Percentiles rank a stretch among this genome's conserved stretches.
These are phyloP conservation scores for Aspergillus proliferans DNA, from an alignment of 2,329 filamentous ascomycete species.

Conservation along the genomic window DNA sequence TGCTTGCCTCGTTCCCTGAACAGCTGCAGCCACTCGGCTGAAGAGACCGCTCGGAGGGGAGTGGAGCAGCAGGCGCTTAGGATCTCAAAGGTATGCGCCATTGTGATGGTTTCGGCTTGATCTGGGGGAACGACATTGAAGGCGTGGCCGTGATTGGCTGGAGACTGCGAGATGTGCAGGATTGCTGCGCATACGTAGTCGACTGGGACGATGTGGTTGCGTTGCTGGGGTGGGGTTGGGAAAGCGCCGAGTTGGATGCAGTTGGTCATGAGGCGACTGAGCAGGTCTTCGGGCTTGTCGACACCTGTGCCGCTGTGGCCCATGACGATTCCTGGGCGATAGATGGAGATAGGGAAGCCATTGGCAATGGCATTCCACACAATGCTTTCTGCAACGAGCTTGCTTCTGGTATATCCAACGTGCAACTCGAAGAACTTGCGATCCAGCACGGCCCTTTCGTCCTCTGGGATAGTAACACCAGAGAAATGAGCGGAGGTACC, in stretches of 20 bases:
- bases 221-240: conserved; percentile 6
- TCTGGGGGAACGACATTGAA: conserved; percentile 10
- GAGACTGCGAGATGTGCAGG: conserved; percentile 6
- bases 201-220: conserved; percentile 10
- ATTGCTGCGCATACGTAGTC: conserved; percentile 12
- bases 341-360: conserved; percentile 14
- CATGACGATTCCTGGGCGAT: conserved; percentile 13
- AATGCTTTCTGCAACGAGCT: conserved; percentile 16
- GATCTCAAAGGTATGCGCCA: neutral
- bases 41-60: conserved; percentile 1
- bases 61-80: neutral
- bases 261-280: conserved; percentile 11
- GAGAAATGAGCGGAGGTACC: neutral
- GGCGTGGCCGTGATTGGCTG: conserved; percentile 10
- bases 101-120: no score
- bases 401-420: conserved; percentile 15
- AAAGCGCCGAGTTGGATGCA: conserved; percentile 11
- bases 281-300: conserved; percentile 11
- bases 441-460: conserved; percentile 3
- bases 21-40: conserved; percentile 1
- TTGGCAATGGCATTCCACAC: conserved; percentile 11
- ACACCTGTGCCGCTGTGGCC: conserved; percentile 12
- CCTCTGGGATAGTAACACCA: conserved; percentile 2
- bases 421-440: conserved; percentile 2
- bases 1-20: conserved; percentile 1